These are phyloP conservation scores for Gracilariopsis chorda DNA, from an alignment of 23 red algal genomes.

Conservation along the genomic window DNA sequence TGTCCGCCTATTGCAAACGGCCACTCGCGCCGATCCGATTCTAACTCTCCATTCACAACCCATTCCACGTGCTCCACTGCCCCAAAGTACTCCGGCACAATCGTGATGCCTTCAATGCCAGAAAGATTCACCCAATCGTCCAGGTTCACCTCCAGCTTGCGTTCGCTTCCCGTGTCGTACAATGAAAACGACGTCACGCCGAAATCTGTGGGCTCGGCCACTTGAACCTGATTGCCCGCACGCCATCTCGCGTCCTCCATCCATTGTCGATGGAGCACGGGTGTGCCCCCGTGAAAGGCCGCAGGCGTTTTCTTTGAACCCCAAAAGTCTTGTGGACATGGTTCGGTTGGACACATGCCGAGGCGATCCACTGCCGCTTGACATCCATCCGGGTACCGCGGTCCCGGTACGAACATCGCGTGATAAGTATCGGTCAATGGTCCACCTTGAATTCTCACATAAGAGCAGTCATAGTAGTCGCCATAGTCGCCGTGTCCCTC, in stretches of 20 bases:
- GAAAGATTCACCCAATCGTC: neutral
- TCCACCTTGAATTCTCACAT: slow-evolving; percentile 57
- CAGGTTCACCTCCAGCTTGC: neutral
- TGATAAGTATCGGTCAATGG: neutral
- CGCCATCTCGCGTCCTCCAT: neutral
- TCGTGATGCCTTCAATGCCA: neutral
- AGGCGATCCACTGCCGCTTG: neutral
- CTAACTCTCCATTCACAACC: slow-evolving; percentile 6
- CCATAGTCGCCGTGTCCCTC: slow-evolving; percentile 48
- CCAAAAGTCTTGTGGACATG: too few relatives aligned
- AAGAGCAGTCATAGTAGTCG: slow-evolving; percentile 68
- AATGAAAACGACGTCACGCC: neutral
- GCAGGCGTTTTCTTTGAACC: too few relatives aligned
- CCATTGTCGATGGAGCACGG: neutral
- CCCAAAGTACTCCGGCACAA: slow-evolving; percentile 14
- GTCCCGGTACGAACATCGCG: neutral
- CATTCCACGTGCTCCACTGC: slow-evolving; percentile 17
- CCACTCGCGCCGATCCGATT: neutral
- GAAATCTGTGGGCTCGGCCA: neutral
- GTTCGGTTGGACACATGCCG: neutral
- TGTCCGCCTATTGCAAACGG: slow-evolving; percentile 19
- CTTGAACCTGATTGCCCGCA: neutral
- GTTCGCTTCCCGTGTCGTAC: neutral
- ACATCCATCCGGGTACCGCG: neutral
- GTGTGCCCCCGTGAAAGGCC: too few relatives aligned